Conservation (phyloP, 257 asterid species). For the Ocimum tenuiflorum region DNA sequence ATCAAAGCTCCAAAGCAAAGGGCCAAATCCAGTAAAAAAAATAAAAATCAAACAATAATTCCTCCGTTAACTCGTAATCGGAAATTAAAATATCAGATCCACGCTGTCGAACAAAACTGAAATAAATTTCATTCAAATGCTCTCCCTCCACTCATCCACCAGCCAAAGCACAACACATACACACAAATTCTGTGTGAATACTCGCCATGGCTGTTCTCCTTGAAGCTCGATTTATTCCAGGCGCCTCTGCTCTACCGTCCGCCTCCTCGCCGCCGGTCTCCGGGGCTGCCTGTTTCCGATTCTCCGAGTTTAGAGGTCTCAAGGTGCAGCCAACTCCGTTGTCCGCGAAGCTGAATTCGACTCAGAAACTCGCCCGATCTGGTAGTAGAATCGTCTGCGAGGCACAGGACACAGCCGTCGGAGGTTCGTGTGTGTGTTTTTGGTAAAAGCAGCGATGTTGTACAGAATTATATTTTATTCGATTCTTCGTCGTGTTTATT, state of each 20-base stretch:
- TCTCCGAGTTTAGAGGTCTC: constrained; percentile 50
- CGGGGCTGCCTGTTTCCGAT: constrained; percentile 37
- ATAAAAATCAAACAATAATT: no score
- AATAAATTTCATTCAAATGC: constrained; percentile 10
- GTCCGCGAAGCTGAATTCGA: constrained; percentile 32
- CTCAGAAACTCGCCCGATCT: constrained; percentile 31
- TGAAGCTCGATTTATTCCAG: constrained; percentile 63
- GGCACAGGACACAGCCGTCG: constrained; percentile 62
- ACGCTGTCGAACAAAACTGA: no score
- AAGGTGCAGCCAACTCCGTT: constrained; percentile 54
- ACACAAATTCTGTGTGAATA: constrained; percentile 12
- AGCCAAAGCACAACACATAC: background rate
- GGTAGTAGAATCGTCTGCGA: constrained; percentile 65
- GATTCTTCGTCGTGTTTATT: background rate
- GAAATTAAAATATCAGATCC: no score
- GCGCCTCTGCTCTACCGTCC: constrained; percentile 51
- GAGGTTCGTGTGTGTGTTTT: constrained; percentile 32
- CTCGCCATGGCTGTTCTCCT: constrained; percentile 59
- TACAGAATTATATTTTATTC: background rate
- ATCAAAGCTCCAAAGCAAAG: no score
- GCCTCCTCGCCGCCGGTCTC: constrained; percentile 40
- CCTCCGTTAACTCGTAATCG: no score
- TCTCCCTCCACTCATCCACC: constrained; percentile 13
- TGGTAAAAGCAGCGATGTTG: background rate
- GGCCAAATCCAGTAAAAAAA: no score